Conservation (phyloP, 2,329 filamentous ascomycete species). For the Alternaria hordeiaustralica region DNA sequence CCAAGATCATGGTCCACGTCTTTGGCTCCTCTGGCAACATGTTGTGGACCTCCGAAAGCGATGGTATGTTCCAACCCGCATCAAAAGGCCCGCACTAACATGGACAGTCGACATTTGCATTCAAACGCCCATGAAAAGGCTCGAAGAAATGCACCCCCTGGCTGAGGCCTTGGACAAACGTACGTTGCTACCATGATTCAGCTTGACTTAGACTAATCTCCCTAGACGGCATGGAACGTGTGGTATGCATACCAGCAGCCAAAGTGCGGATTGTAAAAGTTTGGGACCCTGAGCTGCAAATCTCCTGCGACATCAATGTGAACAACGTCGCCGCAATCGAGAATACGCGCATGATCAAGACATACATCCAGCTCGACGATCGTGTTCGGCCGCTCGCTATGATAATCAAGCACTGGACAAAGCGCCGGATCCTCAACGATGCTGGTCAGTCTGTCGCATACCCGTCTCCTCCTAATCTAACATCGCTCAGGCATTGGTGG, state of each 20-base stretch:
- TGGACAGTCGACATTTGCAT: constrained; percentile 92
- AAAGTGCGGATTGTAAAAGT: constrained; percentile 99
- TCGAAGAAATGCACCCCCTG: constrained; percentile 90
- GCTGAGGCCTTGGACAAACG: constrained; percentile 84
- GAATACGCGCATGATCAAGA: constrained; percentile 97
- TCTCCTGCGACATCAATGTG: constrained; percentile 98
- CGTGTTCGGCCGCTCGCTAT: constrained; percentile 91
- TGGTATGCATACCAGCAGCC: constrained; percentile 91
- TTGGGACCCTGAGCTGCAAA: constrained; percentile 89
- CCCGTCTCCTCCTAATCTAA: constrained; percentile 23
- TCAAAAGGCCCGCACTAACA: constrained; percentile 28
- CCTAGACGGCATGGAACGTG: constrained; percentile 92
- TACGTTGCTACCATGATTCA: constrained; percentile 57
- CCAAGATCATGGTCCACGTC: constrained; percentile 86
- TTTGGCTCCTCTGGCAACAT: constrained; percentile 99
- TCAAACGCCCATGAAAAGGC: constrained; percentile 83
- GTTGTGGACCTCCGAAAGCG: constrained; percentile 92
- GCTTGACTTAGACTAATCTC: constrained; percentile 39
- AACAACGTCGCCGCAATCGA: constrained; percentile 95
- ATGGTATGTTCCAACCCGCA: constrained; percentile 66
- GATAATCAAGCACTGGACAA: constrained; percentile 98
- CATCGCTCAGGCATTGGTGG: constrained; percentile 73
- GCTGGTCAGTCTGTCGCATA: constrained; percentile 72
- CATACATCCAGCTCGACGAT: constrained; percentile 91
- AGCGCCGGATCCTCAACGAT: constrained; percentile 90